Evolutionary conservation across 169 alveolate species (phyloP).

Genomic region (Eimeria nieschulzi): DNA sequence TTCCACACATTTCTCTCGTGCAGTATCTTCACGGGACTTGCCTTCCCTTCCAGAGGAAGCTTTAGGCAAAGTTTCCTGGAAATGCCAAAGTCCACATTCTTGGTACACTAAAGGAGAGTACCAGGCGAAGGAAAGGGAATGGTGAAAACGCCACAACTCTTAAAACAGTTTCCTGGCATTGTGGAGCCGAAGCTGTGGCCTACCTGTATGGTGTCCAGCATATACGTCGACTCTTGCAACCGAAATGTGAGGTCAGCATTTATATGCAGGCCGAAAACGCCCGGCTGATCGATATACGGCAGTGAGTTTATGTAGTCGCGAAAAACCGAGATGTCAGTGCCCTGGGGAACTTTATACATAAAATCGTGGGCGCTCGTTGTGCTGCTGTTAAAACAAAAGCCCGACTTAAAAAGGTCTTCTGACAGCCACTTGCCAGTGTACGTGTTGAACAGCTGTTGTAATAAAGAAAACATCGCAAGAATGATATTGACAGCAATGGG

Average conservation of each 20-base stretch:
- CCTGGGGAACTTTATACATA: conserved; percentile 90
- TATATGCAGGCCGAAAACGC: conserved; percentile 93
- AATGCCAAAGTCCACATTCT: neutral
- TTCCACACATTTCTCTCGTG: conserved; percentile 91
- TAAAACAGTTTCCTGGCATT: neutral
- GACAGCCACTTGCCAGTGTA: conserved; percentile 90
- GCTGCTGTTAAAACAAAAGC: conserved; percentile 79
- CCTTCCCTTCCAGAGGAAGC: conserved; percentile 94
- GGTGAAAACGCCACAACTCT: neutral
- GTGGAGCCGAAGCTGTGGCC: neutral
- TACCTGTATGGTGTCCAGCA: conserved; percentile 89
- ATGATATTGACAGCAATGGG: too few relatives aligned
- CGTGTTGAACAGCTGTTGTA: conserved; percentile 85
- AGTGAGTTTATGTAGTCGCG: conserved; percentile 88
- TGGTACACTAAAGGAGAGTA: neutral
- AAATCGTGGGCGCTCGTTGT: conserved; percentile 78
- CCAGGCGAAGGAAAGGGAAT: neutral
- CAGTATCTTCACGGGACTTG: conserved; percentile 94
- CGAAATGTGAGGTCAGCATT: conserved; percentile 96
- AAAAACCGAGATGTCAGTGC: conserved; percentile 89
- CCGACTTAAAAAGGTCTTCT: conserved; percentile 74
- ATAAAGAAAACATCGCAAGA: neutral
- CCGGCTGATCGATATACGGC: conserved; percentile 94
- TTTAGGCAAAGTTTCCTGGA: conserved; percentile 94
- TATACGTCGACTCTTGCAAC: conserved; percentile 91